Evolutionary conservation across 2,329 filamentous ascomycete species (phyloP), one percentile per base, ranked within the genome.

Genomic region (Stylonectria norvegica): DNA sequence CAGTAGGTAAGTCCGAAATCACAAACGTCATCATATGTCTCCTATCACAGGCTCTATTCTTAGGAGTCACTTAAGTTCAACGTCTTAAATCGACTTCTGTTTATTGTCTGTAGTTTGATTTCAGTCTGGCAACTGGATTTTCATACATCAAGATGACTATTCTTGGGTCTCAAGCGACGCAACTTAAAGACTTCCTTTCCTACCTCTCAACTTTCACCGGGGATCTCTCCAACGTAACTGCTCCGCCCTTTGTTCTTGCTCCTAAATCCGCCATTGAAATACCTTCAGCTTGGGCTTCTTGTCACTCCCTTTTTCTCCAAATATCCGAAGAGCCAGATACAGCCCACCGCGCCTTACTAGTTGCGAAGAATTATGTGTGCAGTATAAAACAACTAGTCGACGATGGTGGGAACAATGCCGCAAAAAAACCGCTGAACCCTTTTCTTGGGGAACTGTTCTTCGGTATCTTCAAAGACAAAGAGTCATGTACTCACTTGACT

Each of bases 261-360:
- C 37, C 37, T 14, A 40, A 40, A 14, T 40, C 37, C n/a, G 30
- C 37, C 37, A 40, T 40, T 20, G 37, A 40, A 20, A 40, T 34
- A 16, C 22, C 37, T 22, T 23, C 30, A 8, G 30, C 30, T 5
- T 40, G 37, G 37, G 37, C 37, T 11, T 17, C 30, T 14, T 20
- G 30, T 19, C 37, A 40, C 12, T 3, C 10, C 11, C 22, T 40
- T 11, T 40, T 40, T 19, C 37, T 40, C 4, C 30, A 40, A 17
- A 29, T 29, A 7, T 20, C 37, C 9, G 5, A 11, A 7, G 37
- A 40, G 31, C 22, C 37, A 5, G 30, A 40, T 11, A 19, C 37
- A 12, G 31, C 37, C n/a, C 16, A 18, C 10, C 37, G 37, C 14
- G 37, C 37, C 7, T 23, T 40, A 11, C 30, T 40, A 9, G 30